Evolutionary conservation across 2,329 filamentous ascomycete genomes (phyloP).

Genomic region (Fusarium pseudograminearum): DNA sequence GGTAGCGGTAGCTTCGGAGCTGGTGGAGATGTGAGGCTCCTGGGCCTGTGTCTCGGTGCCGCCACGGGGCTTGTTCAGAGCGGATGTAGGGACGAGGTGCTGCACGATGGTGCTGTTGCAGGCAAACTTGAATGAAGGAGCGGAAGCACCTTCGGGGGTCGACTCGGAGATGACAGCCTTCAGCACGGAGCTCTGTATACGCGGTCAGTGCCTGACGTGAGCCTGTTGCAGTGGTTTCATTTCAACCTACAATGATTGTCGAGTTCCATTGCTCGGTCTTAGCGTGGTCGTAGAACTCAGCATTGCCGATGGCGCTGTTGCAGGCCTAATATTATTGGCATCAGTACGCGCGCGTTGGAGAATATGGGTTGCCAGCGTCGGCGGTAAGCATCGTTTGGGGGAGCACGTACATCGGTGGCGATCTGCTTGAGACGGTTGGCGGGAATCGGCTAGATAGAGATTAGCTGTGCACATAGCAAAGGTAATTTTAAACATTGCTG

Average conservation of each 20-base stretch:
- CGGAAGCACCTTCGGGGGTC: constrained; percentile 65
- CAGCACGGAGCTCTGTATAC: constrained; percentile 77
- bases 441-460: constrained; percentile 73
- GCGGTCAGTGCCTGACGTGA: constrained; percentile 29
- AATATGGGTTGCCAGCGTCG: constrained; percentile 12
- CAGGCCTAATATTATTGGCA: constrained; percentile 72
- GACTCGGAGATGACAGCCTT: constrained; percentile 82
- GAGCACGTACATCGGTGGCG: constrained; percentile 76
- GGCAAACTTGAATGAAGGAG: constrained; percentile 87
- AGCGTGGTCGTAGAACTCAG: constrained; percentile 86
- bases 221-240: constrained; percentile 2
- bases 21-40: constrained; percentile 67
- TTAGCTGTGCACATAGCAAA: constrained; percentile 35
- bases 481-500: not conserved
- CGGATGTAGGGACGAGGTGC: constrained; percentile 79
- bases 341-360: constrained; percentile 29
- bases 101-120: constrained; percentile 99
- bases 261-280: constrained; percentile 92
- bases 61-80: constrained; percentile 69
- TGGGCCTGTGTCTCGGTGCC: constrained; percentile 62
- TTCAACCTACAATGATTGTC: constrained; percentile 80
- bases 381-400: constrained; percentile 41
- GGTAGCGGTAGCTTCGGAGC: constrained; percentile 66
- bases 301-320: constrained; percentile 77
- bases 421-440: constrained; percentile 85